These are phyloP conservation scores for Metschnikowia koreensis DNA, from an alignment of 805 yeast species.

Conservation along the genomic window DNA sequence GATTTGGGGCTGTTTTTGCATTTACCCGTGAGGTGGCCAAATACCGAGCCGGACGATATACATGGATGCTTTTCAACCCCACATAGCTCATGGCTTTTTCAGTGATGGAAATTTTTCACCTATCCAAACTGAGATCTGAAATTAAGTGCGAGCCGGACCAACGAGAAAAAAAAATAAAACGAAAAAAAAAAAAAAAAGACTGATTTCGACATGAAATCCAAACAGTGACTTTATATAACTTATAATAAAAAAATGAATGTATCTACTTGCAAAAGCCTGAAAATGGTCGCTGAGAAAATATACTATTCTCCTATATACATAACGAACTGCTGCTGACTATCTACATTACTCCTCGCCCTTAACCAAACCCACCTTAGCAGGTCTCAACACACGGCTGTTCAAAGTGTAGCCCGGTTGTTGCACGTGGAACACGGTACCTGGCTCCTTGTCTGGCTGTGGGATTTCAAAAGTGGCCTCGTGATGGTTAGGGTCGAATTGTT, in stretches of 20 bases:
- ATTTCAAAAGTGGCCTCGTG: conserved; percentile 93
- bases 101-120: no score
- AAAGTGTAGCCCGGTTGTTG: conserved; percentile 87
- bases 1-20: not conserved
- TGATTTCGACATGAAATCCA: no score
- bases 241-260: no score
- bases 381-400: conserved; percentile 85
- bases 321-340: conserved; percentile 2
- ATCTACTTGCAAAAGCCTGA: no score
- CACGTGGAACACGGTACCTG: conserved; percentile 90
- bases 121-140: not conserved
- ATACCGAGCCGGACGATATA: not conserved
- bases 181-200: no score
- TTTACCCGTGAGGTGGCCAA: not conserved
- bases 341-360: conserved; percentile 40
- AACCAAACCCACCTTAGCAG: conserved; percentile 94
- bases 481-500: conserved; percentile 82
- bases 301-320: conserved; percentile 2
- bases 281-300: not conserved
- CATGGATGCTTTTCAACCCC: not conserved
- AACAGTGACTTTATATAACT: no score
- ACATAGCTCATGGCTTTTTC: not conserved
- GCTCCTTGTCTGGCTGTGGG: conserved; percentile 82
- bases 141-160: not conserved
- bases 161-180: not conserved